Evolutionary conservation across 176 grass and related monocot species (phyloP).

Genomic region (Avena sativa): DNA sequence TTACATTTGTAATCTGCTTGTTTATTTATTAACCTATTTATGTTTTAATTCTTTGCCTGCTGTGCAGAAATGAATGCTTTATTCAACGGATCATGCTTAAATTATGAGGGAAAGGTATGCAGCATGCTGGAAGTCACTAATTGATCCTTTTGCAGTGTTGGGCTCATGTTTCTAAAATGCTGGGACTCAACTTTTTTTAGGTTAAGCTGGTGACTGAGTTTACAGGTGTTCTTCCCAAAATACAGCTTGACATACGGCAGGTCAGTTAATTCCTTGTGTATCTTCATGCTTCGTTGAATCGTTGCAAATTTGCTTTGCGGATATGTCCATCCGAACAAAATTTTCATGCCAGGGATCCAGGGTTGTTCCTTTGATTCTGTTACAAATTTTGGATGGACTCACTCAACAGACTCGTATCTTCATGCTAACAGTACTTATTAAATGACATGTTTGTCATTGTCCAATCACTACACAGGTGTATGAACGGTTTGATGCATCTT

Average conservation of each 20-base stretch:
- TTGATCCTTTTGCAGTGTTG: neutral
- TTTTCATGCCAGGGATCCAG: neutral
- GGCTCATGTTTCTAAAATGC: conserved; percentile 40
- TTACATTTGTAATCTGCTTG: conserved; percentile 13
- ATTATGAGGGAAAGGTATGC: conserved; percentile 83
- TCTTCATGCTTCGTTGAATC: neutral
- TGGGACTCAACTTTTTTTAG: conserved; percentile 47
- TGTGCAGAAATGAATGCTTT: conserved; percentile 88
- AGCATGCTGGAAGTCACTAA: conserved; percentile 1
- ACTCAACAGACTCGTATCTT: neutral
- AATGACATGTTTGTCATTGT: conserved; percentile 18
- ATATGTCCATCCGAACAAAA: conserved; percentile 21
- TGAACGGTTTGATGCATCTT: conserved; percentile 79
- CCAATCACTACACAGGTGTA: conserved; percentile 69
- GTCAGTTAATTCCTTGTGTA: conserved; percentile 48
- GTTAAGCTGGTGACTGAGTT: conserved; percentile 70
- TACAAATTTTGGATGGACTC: neutral
- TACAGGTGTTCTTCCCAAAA: conserved; percentile 89
- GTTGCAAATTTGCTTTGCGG: conserved; percentile 12
- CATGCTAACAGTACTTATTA: neutral
- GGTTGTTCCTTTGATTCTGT: neutral
- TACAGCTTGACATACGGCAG: conserved; percentile 75
- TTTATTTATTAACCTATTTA: conserved; percentile 32
- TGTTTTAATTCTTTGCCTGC: conserved; percentile 34
- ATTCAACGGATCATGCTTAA: conserved; percentile 74